Evolutionary conservation across 495 filamentous ascomycete species (phyloP).

Genomic region (Neurospora hispaniola): DNA sequence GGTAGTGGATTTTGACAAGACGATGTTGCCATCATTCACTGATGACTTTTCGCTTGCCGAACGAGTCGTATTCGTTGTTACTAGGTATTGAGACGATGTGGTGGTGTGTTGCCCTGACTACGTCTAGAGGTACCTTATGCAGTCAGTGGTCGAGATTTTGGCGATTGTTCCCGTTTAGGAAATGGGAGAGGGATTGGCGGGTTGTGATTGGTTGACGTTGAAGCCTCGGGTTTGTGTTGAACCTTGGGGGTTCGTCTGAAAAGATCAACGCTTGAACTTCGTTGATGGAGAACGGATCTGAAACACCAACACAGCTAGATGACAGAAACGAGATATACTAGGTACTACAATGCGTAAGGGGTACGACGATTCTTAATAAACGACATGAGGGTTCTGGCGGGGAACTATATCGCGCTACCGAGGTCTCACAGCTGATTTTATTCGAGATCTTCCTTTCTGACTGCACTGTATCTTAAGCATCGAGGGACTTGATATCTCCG

Average conservation of each 20-base stretch:
- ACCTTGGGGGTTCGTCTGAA: neutral
- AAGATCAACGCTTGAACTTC: neutral
- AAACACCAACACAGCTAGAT: too few relatives aligned
- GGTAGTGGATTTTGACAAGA: neutral
- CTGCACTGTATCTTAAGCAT: neutral
- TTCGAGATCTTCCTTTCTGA: neutral
- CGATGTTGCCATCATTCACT: neutral
- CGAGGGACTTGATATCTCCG: neutral
- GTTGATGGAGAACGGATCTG: too few relatives aligned
- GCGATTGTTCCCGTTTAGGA: neutral
- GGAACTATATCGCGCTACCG: neutral
- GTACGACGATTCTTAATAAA: too few relatives aligned
- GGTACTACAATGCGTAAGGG: too few relatives aligned
- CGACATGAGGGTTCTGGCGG: neutral
- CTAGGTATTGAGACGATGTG: neutral
- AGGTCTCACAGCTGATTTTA: neutral
- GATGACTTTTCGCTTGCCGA: too few relatives aligned
- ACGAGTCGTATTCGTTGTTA: too few relatives aligned
- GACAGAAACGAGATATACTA: too few relatives aligned
- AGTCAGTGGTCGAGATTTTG: neutral
- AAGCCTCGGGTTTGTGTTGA: neutral
- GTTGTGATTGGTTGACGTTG: neutral
- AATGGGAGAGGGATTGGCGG: neutral
- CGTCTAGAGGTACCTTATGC: neutral
- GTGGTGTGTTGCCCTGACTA: neutral